These are phyloP conservation scores for Inga laurina DNA, from an alignment of 306 rosid species.

Conservation along the genomic window DNA sequence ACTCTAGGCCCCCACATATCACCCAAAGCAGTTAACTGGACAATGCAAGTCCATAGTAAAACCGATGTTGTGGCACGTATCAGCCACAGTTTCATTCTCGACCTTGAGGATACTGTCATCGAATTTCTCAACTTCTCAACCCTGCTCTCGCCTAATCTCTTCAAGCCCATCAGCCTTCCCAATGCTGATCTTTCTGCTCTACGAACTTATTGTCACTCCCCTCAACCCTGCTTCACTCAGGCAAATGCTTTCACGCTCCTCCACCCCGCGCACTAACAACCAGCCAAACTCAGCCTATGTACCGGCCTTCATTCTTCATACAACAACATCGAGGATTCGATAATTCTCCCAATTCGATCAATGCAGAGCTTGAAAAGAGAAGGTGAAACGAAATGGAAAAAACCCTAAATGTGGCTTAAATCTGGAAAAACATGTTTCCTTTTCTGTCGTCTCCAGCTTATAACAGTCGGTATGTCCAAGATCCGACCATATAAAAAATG, in stretches of 20 bases:
- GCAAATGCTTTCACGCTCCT: conserved; percentile 23
- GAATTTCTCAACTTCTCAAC: conserved; percentile 64
- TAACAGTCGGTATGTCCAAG: conserved; percentile 12
- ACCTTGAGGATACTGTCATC: conserved; percentile 52
- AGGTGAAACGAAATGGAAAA: background rate
- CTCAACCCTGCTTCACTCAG: conserved; percentile 27
- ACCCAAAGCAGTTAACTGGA: conserved; percentile 87
- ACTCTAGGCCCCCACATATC: conserved; percentile 93
- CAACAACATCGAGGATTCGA: background rate
- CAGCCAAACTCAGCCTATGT: background rate
- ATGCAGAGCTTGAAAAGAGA: conserved; percentile 27
- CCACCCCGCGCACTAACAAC: background rate
- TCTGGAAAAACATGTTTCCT: background rate
- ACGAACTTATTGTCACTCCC: conserved; percentile 32
- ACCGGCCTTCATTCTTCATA: background rate
- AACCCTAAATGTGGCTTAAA: conserved; percentile 38
- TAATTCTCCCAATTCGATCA: conserved; percentile 34
- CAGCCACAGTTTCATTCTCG: conserved; percentile 87
- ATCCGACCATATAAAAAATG: conserved; percentile 16
- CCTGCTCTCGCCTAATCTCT: conserved; percentile 52
- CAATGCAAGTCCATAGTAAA: conserved; percentile 84
- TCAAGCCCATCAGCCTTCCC: conserved; percentile 74
- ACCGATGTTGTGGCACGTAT: conserved; percentile 83
- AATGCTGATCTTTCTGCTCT: conserved; percentile 38
- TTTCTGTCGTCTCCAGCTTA: background rate